Base-by-base conservation (phyloP, 2,329 filamentous ascomycete genomes). In the Sphaceloma murrayae region DNA sequence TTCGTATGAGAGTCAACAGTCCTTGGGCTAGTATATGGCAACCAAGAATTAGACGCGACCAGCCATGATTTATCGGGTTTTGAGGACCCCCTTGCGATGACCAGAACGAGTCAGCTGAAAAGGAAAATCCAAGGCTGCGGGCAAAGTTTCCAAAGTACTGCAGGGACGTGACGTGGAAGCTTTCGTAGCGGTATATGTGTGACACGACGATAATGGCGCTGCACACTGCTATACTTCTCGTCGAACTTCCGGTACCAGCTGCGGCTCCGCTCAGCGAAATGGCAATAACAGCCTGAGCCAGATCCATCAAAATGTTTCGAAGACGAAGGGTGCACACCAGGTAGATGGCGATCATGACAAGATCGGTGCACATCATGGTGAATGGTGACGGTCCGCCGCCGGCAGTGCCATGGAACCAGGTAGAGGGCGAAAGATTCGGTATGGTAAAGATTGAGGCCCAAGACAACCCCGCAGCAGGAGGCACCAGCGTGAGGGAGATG, bases 211-310 rank as follows among this genome's bases (percentile, higher is more conserved):
- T 79, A 61, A 85, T 80, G 51, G 74, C 67, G 52, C 84, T 73
- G 59, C 81, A 86, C 30, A 81, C 75, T 40, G 83, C 70, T 34
- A 85, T 77, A 56, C 82, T 85, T 55, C 80, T 78, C 45, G 80
- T 79, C 3, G 80, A 78, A 42, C 80, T 78, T 48, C 80, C 75
- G 53, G 73, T 75, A 5, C 78, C 77, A 51, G 74, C 78, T 5
- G 78, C 82, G 48, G 86, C 86, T 48, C 87, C 88, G 50, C 88
- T 88, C 8, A 95, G 69, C 0, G 87, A 93, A 47, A 94, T 78
- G 47, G 88, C 88, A 58, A 95, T 93, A 58, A 94, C 86, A 47
- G 89, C 85, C 63, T 95, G 89, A 48, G 88, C 86, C 43, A 94
- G 74, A 60, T 95, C 88, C 54, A 95, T 72, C 47, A 89, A 82